Evolutionary conservation across 2,329 filamentous ascomycete species (phyloP), one percentile per base, ranked within the genome.

Genomic region (Paecilomyces dactylethromorphus): DNA sequence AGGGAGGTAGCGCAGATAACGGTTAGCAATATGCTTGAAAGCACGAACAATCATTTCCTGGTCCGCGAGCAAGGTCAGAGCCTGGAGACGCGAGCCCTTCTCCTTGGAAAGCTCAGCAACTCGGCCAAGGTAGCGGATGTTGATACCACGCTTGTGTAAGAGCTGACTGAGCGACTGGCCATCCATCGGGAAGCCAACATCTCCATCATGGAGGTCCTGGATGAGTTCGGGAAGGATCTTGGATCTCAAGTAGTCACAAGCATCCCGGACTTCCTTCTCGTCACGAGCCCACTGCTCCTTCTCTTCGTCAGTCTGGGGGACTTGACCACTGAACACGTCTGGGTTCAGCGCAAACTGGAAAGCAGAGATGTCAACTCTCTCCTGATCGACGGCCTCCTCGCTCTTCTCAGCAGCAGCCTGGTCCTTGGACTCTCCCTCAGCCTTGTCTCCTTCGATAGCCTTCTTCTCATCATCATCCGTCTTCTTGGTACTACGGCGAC

Each of bases 161-260:
- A 97, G 84, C 64, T 87, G 87, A 68, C 89, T 91, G 59, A 99
- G 81, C 21, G 93, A 97, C 69, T 90, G 85, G n/a, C 94, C 94
- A 68, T 99, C 95, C 91, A 97, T 97, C 12, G 94, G 94, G 80
- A 97, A 97, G 68, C 93, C 94, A 65, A 96, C 88, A 66, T 99
- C 93, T 6, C 91, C 92, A 64, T 96, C 91, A 70, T 89, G 88
- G 59, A 99, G 84, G 68, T 99, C 93, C 62, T 88, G 87, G 59
- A 97, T 77, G 59, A 99, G 82, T 58, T 89, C 85, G n/a, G 93
- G 92, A 64, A 99, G 89, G 57, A 91, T 85, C 60, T 88, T 87
- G 8, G 86, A 82, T 8, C 86, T 85, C 55, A 99, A 82, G 74
- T 89, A 92, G 56, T 86, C 81, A 77, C 92, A 94, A 31, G 91